Evolutionary conservation across 352 stramenopile genomes (phyloP).

Genomic region (Globisporangium apiculatum): DNA sequence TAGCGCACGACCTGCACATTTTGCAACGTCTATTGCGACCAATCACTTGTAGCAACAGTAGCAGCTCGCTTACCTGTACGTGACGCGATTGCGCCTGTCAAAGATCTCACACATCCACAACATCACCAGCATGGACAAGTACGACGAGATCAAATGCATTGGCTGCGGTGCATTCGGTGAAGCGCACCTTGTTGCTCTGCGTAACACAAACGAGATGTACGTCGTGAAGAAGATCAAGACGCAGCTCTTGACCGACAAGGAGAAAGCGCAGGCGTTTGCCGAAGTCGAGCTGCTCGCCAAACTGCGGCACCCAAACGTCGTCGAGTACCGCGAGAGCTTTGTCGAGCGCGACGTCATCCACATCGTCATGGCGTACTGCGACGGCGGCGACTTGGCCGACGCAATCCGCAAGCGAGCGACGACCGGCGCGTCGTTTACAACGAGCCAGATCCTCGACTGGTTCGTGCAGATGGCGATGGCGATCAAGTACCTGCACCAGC

Average conservation of each 20-base stretch:
- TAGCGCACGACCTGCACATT: not conserved
- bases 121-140: constrained; percentile 47
- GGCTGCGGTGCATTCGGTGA: constrained; percentile 72
- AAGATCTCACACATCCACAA: not conserved
- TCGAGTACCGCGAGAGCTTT: constrained; percentile 93
- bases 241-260: constrained; percentile 68
- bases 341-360: constrained; percentile 75
- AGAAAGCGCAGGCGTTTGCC: constrained; percentile 69
- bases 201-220: constrained; percentile 31
- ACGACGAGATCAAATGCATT: constrained; percentile 71
- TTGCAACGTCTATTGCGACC: not conserved
- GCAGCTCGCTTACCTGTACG: not conserved
- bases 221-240: constrained; percentile 87
- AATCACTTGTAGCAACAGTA: not conserved
- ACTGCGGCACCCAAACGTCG: constrained; percentile 92
- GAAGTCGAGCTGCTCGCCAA: constrained; percentile 89
- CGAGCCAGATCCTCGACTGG: constrained; percentile 68
- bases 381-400: constrained; percentile 80
- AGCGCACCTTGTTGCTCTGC: constrained; percentile 55
- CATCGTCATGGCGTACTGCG: constrained; percentile 95
- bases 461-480: constrained; percentile 93
- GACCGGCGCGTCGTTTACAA: constrained; percentile 42
- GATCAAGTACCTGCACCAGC: constrained; percentile 92
- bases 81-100: not conserved
- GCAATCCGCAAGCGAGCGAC: constrained; percentile 50